These are phyloP conservation scores for Rubus parviflorus DNA, from an alignment of 306 rosid species.

Conservation along the genomic window DNA sequence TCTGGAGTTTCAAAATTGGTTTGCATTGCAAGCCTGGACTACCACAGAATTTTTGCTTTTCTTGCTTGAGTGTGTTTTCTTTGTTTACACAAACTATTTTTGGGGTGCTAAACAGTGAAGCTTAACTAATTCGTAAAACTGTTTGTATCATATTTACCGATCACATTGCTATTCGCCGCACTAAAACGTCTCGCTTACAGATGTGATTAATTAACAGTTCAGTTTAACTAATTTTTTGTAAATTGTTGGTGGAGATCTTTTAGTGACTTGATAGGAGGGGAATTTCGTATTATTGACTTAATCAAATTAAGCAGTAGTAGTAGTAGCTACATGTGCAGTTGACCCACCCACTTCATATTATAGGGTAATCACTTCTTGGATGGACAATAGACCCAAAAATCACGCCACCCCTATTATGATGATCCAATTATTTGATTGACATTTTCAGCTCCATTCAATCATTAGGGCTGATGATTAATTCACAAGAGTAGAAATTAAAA, in stretches of 20 bases:
- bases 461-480: slow-evolving; percentile 22
- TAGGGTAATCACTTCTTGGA: slow-evolving; percentile 33
- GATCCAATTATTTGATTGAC: slow-evolving; percentile 35
- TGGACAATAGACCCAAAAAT: slow-evolving; percentile 56
- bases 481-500: neutral
- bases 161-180: neutral
- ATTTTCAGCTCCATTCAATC: slow-evolving; percentile 38
- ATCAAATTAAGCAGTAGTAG: slow-evolving; percentile 28
- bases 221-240: neutral
- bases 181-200: slow-evolving; percentile 4
- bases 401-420: slow-evolving; percentile 42
- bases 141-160: neutral
- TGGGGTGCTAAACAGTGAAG: neutral
- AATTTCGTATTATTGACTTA: slow-evolving; percentile 4
- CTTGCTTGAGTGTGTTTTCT: slow-evolving; percentile 3
- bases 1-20: slow-evolving; percentile 47
- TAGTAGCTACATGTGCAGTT: slow-evolving; percentile 48
- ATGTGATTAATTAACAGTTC: neutral
- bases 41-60: slow-evolving; percentile 55
- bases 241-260: slow-evolving; percentile 29
- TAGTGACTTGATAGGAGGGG: slow-evolving; percentile 32
- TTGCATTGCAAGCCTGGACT: slow-evolving; percentile 90
- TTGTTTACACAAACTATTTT: neutral
- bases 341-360: slow-evolving; percentile 49
- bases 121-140: neutral